phyloP scores from a whole-genome alignment of 495 filamentous ascomycete species.

The Lophium mytilinum region DNA sequence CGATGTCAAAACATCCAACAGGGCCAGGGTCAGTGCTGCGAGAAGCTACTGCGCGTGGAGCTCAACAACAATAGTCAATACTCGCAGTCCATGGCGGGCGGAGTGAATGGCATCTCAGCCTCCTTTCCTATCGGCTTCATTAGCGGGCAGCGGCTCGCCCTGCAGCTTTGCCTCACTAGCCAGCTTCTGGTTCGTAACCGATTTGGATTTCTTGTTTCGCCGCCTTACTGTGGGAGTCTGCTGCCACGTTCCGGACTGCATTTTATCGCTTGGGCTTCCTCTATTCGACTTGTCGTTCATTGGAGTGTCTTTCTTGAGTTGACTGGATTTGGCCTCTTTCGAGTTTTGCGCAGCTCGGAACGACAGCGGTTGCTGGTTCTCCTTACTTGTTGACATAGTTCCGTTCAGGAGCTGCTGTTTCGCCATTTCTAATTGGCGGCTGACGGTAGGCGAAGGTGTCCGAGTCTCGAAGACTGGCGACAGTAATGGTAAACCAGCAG shows the following conservation, averaged over 20 bases:
- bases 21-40: neutral
- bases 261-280: neutral
- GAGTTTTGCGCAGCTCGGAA: neutral
- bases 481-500: constrained; percentile 29
- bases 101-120: constrained; percentile 19
- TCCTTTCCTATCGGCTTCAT: constrained; percentile 37
- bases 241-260: constrained; percentile 21
- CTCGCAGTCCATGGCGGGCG: neutral
- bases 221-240: constrained; percentile 24
- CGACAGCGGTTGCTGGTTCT: constrained; percentile 8
- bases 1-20: neutral
- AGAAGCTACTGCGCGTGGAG: neutral
- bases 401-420: constrained; percentile 8
- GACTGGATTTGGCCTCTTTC: neutral
- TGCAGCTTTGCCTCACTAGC: constrained; percentile 4
- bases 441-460: constrained; percentile 39
- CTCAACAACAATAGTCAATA: neutral
- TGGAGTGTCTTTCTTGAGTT: neutral
- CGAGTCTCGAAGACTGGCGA: constrained; percentile 42
- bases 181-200: constrained; percentile 6
- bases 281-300: neutral
- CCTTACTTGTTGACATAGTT: constrained; percentile 9
- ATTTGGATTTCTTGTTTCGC: constrained; percentile 26
- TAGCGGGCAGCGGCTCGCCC: constrained; percentile 32
- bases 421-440: constrained; percentile 15